phyloP scores from a whole-genome alignment of 1,139 yeast species.

The Nakaseomyces uthaithaninus region DNA sequence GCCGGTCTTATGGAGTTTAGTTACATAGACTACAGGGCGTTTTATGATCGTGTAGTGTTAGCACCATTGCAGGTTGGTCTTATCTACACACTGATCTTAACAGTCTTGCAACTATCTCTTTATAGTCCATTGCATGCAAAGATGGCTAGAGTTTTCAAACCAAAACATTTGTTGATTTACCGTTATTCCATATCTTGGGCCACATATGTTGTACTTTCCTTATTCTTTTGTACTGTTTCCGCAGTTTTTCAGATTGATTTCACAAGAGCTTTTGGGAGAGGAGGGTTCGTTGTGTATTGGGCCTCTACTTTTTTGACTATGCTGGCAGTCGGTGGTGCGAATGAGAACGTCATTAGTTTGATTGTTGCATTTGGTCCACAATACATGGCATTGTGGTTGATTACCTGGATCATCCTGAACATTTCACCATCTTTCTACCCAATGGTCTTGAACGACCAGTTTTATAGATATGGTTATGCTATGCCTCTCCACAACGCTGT shows the following conservation, averaged over 20 bases:
- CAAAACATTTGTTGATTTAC: slow-evolving; percentile 42
- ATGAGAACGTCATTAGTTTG: slow-evolving; percentile 47
- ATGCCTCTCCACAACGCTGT: slow-evolving; percentile 54
- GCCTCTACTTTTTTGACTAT: slow-evolving; percentile 48
- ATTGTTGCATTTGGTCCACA: slow-evolving; percentile 41
- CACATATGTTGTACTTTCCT: slow-evolving; percentile 44
- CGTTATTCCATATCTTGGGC: slow-evolving; percentile 42
- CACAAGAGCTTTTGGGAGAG: slow-evolving; percentile 44
- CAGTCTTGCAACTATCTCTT: slow-evolving; percentile 53
- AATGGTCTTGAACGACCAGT: slow-evolving; percentile 42
- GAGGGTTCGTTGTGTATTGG: slow-evolving; percentile 62
- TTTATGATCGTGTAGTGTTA: slow-evolving; percentile 40
- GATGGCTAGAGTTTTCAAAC: slow-evolving; percentile 40
- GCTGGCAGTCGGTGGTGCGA: slow-evolving; percentile 55
- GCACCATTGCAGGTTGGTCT: slow-evolving; percentile 72
- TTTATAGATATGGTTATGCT: slow-evolving; percentile 56
- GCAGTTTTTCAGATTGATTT: slow-evolving; percentile 52
- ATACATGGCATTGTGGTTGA: slow-evolving; percentile 50
- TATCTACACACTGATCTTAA: slow-evolving; percentile 61
- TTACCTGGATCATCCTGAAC: slow-evolving; percentile 51
- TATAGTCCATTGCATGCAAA: slow-evolving; percentile 46
- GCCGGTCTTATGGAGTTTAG: slow-evolving; percentile 29
- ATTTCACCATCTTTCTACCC: slow-evolving; percentile 58
- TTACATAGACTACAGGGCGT: slow-evolving; percentile 44
- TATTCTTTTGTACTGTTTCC: slow-evolving; percentile 49